These are phyloP conservation scores for Parietaria judaica DNA, from an alignment of 306 rosid species.

Conservation along the genomic window DNA sequence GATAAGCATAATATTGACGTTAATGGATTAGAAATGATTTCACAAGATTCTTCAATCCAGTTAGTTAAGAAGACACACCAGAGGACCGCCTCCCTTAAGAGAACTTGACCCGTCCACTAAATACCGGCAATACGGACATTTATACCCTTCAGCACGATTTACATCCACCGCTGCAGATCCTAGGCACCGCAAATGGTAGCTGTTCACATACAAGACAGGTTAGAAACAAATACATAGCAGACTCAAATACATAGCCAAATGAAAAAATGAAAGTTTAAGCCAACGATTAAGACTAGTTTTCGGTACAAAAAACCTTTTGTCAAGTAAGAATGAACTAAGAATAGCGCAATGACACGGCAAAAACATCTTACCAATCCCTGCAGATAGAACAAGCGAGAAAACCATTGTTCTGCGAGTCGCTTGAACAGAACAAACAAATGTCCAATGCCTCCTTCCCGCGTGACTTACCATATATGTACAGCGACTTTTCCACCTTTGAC, in stretches of 20 bases:
- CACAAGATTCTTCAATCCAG: neutral
- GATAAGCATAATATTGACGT: neutral
- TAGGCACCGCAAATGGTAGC: slow-evolving; percentile 69
- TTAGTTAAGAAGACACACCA: slow-evolving; percentile 36
- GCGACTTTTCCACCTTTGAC: slow-evolving; percentile 52
- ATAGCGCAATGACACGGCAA: slow-evolving; percentile 15
- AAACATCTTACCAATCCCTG: slow-evolving; percentile 60
- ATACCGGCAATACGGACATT: slow-evolving; percentile 52
- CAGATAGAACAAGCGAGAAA: slow-evolving; percentile 61
- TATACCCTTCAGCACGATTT: slow-evolving; percentile 23
- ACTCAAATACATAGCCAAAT: too few species aligned
- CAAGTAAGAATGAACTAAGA: neutral
- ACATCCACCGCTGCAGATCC: slow-evolving; percentile 28
- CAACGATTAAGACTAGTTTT: too few species aligned
- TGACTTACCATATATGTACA: slow-evolving; percentile 40
- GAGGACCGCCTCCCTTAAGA: slow-evolving; percentile 36
- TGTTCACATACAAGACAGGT: slow-evolving; percentile 33
- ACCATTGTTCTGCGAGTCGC: slow-evolving; percentile 34
- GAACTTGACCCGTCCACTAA: slow-evolving; percentile 32
- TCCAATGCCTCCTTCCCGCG: slow-evolving; percentile 30
- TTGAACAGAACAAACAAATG: slow-evolving; percentile 43
- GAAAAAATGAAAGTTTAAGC: too few species aligned
- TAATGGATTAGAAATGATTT: slow-evolving; percentile 3
- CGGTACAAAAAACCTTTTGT: too few species aligned
- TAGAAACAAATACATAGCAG: slow-evolving; percentile 11